Percentiles rank a stretch among this genome's conserved stretches.
These are phyloP conservation scores for Gentiana dahurica DNA, from an alignment of 257 asterid genomes.

Conservation along the genomic window DNA sequence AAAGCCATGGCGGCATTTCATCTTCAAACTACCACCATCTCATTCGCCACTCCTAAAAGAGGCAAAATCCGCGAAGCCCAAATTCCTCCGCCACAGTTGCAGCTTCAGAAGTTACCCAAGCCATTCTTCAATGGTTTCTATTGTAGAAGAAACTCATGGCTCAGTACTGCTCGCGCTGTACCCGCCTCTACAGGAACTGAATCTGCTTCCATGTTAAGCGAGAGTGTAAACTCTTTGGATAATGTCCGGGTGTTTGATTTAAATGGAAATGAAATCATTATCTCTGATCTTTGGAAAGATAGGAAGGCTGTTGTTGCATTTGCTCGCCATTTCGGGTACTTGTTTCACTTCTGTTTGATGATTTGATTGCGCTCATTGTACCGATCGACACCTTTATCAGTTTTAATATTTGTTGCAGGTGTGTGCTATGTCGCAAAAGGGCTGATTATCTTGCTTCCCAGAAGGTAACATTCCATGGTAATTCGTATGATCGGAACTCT, in stretches of 20 bases:
- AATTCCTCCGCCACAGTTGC: conserved; percentile 11
- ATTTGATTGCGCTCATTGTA: neutral
- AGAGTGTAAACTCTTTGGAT: conserved; percentile 37
- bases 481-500: too few species aligned
- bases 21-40: conserved; percentile 24
- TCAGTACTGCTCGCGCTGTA: neutral
- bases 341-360: neutral
- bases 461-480: conserved; percentile 37
- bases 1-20: conserved; percentile 23
- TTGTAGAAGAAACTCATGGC: conserved; percentile 3
- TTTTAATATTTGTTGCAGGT: conserved; percentile 33
- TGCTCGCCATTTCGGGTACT: conserved; percentile 96
- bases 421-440: conserved; percentile 88
- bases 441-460: conserved; percentile 79
- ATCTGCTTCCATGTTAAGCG: conserved; percentile 30
- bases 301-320: conserved; percentile 94
- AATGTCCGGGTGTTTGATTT: conserved; percentile 48
- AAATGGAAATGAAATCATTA: conserved; percentile 49
- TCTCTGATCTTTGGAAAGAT: conserved; percentile 89
- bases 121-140: conserved; percentile 4
- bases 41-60: neutral
- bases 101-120: neutral
- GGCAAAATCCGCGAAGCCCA: neutral
- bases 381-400: neutral
- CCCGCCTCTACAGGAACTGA: conserved; percentile 26